Base-by-base conservation (phyloP, 805 yeast genomes). In the Candida golubevii region DNA sequence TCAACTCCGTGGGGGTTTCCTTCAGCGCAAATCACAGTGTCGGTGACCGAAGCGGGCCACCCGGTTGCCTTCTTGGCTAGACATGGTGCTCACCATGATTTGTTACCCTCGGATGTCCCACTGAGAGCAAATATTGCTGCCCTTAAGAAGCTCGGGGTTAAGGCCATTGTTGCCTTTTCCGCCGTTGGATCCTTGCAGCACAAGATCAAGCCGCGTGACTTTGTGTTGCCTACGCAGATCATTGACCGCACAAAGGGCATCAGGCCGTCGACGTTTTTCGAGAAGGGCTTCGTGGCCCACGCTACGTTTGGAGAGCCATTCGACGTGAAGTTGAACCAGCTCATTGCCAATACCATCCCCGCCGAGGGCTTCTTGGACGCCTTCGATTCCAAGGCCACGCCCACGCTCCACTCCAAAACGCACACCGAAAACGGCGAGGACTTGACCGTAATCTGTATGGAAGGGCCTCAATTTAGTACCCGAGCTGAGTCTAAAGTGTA, bases 1-100 rank as follows among this genome's bases (percentile, higher is more conserved):
- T 77, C 85, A 14, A 93, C 99, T 4, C 99, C 99, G 18, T 93
- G 98, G 98, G 99, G 99, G 9, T 78, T 76, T 54, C 97, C 99
- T 18, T 89, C 97, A 5, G 84, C 95, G 11, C 90, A 97, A 33
- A 86, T 93, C 60, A 90, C 97, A 39, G 82, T 93, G 49, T 84
- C 95, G n/a, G 80, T 76, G 53, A 87, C 96, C 35, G 66, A 69
- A 3, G 56, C 69, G 31, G 96, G 95, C 1, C 82, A 88, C 63
- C 87, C 89, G 38, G 85, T 93, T 40, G 98, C 98, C 1, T 93
- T 93, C 59, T 74, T 93, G 54, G 93, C 97, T 12, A 81, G 99
- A 66, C 99, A 93, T 62, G 99, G 99, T 35, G 69, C 74, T 33
- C 83, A 86, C 61, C 99, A 93, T 66, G 90, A 89, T 64, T 78